These are phyloP conservation scores for Lichtheimia corymbifera DNA, from an alignment of 371 early-diverging fungal genomes.

Conservation along the genomic window DNA sequence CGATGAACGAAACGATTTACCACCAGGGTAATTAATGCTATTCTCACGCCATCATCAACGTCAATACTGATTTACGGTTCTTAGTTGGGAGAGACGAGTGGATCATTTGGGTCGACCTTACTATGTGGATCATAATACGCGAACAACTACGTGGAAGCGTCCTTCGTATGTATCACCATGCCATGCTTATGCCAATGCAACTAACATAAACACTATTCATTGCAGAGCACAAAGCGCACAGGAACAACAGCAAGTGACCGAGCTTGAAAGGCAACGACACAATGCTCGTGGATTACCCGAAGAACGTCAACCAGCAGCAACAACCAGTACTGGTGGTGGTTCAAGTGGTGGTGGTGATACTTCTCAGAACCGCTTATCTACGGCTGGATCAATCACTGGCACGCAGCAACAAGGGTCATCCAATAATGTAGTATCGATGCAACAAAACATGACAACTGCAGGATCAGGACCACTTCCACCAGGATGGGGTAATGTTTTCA, in stretches of 20 bases:
- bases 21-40: slow-evolving; percentile 58
- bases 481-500: slow-evolving; percentile 76
- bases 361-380: slow-evolving; percentile 13
- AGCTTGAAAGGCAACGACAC: slow-evolving; percentile 75
- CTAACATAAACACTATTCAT: slow-evolving; percentile 15
- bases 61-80: background rate
- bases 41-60: slow-evolving; percentile 15
- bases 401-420: slow-evolving; percentile 21
- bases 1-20: slow-evolving; percentile 58
- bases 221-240: slow-evolving; percentile 43
- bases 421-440: slow-evolving; percentile 40
- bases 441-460: slow-evolving; percentile 63
- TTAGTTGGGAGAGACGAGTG: slow-evolving; percentile 72
- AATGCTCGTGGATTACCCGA: slow-evolving; percentile 82
- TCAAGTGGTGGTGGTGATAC: slow-evolving; percentile 15
- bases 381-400: background rate
- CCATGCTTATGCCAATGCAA: background rate
- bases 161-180: slow-evolving; percentile 44
- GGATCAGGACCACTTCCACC: slow-evolving; percentile 89
- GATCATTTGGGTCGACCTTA: slow-evolving; percentile 70
- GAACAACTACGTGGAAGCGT: slow-evolving; percentile 74
- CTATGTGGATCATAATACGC: slow-evolving; percentile 74
- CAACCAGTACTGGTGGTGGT: slow-evolving; percentile 20
- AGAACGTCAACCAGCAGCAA: slow-evolving; percentile 35
- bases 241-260: slow-evolving; percentile 59